phyloP scores from a whole-genome alignment of 768 basidiomycete genomes.

The Calvatia gigantea region DNA sequence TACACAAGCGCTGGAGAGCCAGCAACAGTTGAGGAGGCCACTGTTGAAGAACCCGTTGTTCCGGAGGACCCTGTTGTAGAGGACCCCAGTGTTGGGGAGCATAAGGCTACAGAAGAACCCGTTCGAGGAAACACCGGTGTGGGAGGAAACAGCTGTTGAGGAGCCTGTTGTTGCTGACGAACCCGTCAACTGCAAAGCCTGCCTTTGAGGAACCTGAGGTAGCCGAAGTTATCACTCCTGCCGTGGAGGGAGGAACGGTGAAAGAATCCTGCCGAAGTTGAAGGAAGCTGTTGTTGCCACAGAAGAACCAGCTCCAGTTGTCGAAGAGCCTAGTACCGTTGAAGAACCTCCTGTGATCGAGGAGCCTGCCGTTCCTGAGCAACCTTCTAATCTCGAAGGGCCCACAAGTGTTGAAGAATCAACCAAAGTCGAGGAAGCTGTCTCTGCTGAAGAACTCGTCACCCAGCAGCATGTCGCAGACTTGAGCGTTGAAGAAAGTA shows the following conservation, averaged over 20 bases:
- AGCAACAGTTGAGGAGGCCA: background rate
- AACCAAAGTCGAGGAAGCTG: background rate
- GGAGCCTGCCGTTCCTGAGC: background rate
- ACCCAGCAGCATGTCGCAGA: background rate
- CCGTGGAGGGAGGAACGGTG: no score
- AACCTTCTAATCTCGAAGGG: background rate
- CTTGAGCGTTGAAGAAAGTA: background rate
- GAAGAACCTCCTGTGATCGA: constrained; percentile 4
- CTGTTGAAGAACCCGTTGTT: constrained; percentile 1
- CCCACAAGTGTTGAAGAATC: background rate
- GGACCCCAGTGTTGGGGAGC: constrained; percentile 5
- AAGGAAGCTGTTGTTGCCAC: background rate
- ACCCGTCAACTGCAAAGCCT: no score
- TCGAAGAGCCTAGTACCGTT: background rate
- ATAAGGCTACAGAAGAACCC: background rate
- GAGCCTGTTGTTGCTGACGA: background rate
- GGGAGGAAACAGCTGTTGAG: constrained; percentile 5
- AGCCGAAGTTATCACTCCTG: no score
- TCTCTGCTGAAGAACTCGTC: background rate
- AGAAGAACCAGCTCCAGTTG: background rate
- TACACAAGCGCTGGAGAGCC: background rate
- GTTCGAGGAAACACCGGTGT: constrained; percentile 3
- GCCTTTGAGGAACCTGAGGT: no score
- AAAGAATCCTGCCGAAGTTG: no score
- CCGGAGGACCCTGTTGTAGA: constrained; percentile 10